Conservation (phyloP, 2,329 filamentous ascomycete genomes). For the Sporothrix protearum region DNA sequence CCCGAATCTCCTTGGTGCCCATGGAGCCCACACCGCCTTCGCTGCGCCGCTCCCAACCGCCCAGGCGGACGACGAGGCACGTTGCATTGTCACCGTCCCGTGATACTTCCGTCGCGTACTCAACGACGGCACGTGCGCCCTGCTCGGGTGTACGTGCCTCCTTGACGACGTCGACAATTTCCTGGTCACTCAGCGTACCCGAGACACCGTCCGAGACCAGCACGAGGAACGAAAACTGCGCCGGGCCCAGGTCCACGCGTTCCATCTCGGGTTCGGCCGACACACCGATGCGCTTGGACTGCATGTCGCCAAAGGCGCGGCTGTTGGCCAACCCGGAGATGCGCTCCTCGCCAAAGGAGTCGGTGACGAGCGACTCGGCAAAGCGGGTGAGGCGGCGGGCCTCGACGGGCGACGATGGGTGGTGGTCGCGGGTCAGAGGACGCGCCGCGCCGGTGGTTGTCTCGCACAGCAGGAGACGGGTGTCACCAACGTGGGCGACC, state of each 20-base stretch:
- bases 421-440: conserved; percentile 85
- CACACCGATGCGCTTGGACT: conserved; percentile 86
- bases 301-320: conserved; percentile 88
- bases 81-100: conserved; percentile 65
- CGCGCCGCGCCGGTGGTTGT: conserved; percentile 76
- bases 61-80: conserved; percentile 63
- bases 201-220: conserved; percentile 86
- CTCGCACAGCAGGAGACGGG: conserved; percentile 82
- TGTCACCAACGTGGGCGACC: conserved; percentile 90
- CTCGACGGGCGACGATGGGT: conserved; percentile 83
- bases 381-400: conserved; percentile 77
- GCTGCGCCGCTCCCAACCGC: conserved; percentile 66
- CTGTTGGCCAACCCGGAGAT: conserved; percentile 92
- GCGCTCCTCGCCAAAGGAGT: conserved; percentile 96
- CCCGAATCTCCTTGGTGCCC: conserved; percentile 86
- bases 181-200: conserved; percentile 82
- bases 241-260: conserved; percentile 72
- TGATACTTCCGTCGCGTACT: conserved; percentile 83
- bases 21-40: conserved; percentile 87
- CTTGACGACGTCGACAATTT: conserved; percentile 94
- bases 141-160: conserved; percentile 89
- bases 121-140: conserved; percentile 72
- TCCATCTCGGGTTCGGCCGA: conserved; percentile 88
- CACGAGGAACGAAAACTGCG: conserved; percentile 85
- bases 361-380: conserved; percentile 74